These are phyloP conservation scores for Apiotrichum laibachii DNA, from an alignment of 1,284 basidiomycete species.

Conservation along the genomic window DNA sequence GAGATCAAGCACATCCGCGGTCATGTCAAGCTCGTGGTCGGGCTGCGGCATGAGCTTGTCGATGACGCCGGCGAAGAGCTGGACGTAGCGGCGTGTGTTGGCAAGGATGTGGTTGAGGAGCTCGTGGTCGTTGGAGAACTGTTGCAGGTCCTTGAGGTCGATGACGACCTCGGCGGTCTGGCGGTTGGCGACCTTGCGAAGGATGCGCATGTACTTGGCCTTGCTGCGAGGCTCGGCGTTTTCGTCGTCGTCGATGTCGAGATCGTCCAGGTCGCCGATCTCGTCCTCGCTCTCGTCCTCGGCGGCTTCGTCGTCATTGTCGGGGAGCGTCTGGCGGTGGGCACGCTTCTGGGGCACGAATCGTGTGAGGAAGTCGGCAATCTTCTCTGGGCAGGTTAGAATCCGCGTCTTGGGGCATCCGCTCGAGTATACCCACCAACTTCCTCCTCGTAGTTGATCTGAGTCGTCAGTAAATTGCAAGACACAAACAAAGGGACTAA, in stretches of 20 bases:
- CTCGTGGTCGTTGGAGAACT: conserved; percentile 59
- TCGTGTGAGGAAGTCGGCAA: conserved; percentile 43
- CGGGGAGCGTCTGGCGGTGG: conserved; percentile 24
- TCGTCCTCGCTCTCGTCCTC: conserved; percentile 70
- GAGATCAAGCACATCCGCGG: conserved; percentile 88
- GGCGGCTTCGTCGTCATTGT: conserved; percentile 36
- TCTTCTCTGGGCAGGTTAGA: conserved; percentile 32
- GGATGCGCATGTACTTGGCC: conserved; percentile 83
- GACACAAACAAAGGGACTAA: conserved; percentile 18
- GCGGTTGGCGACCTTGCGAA: conserved; percentile 90
- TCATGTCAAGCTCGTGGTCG: conserved; percentile 74
- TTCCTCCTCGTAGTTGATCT: conserved; percentile 50
- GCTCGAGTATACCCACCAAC: conserved; percentile 23
- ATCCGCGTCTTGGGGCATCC: background rate
- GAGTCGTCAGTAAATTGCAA: background rate
- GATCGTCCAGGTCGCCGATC: conserved; percentile 31
- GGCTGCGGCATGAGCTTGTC: conserved; percentile 84
- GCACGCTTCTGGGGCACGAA: conserved; percentile 34
- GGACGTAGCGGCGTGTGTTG: conserved; percentile 88
- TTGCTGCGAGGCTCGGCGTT: conserved; percentile 32
- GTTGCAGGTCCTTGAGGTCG: conserved; percentile 50
- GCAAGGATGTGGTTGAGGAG: conserved; percentile 71
- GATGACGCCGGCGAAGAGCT: conserved; percentile 84
- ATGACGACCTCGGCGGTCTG: conserved; percentile 47
- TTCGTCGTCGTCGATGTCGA: conserved; percentile 53